phyloP scores from a whole-genome alignment of 306 rosid genomes.

The Benincasa hispida region DNA sequence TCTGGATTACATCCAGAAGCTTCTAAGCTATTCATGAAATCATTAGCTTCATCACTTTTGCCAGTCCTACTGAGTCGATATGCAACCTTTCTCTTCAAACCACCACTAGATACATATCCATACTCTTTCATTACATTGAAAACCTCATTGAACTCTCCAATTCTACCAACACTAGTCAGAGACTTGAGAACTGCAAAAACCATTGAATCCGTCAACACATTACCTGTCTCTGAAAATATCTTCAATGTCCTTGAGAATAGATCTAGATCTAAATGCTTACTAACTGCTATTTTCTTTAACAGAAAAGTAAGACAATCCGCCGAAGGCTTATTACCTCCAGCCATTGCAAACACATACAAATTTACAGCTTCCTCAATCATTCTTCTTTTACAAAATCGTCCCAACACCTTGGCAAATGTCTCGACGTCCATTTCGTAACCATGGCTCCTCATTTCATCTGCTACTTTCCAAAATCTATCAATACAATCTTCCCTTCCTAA shows the following conservation, averaged over 20 bases:
- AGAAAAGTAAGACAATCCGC: conserved; percentile 31
- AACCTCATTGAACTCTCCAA: conserved; percentile 36
- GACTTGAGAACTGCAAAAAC: conserved; percentile 45
- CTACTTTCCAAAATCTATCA: conserved; percentile 72
- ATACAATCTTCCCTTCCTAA: conserved; percentile 57
- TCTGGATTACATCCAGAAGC: conserved; percentile 26
- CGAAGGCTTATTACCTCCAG: conserved; percentile 46
- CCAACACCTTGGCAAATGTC: conserved; percentile 46
- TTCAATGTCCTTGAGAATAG: conserved; percentile 44
- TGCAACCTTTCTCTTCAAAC: conserved; percentile 34
- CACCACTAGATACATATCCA: conserved; percentile 36
- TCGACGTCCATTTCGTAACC: conserved; percentile 46
- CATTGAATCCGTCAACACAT: conserved; percentile 33
- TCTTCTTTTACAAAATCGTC: conserved; percentile 46
- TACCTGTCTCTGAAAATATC: conserved; percentile 32
- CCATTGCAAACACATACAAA: conserved; percentile 69
- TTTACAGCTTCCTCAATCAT: conserved; percentile 65
- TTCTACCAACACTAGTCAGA: conserved; percentile 43
- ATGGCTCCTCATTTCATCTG: conserved; percentile 46
- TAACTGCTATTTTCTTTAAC: conserved; percentile 39
- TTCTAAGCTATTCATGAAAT: conserved; percentile 35
- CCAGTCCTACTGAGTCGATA: conserved; percentile 34
- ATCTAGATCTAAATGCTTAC: conserved; percentile 39
- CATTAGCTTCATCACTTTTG: conserved; percentile 34
- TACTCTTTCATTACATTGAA: conserved; percentile 49